A percentile compares a stretch with the other conserved stretches of the same genome.
Conservation (phyloP, 2,329 filamentous ascomycete genomes). For the Penicillium sp. region DNA sequence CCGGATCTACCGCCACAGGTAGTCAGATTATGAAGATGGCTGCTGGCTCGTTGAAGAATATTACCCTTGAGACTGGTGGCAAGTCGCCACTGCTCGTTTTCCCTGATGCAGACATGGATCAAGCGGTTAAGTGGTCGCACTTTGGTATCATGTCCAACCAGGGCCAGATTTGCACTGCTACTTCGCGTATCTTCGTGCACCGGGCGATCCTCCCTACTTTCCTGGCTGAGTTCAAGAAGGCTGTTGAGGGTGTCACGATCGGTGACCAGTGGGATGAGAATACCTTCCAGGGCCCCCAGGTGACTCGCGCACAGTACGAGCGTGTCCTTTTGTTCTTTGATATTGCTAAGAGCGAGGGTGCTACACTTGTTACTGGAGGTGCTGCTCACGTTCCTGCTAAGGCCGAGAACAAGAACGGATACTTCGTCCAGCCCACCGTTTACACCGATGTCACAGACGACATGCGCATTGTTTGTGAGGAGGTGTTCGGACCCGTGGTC, state of each 20-base stretch:
- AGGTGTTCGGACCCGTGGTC: constrained; percentile 48
- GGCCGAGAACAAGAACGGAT: constrained; percentile 37
- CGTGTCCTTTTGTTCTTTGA: constrained; percentile 46
- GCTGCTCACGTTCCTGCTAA: constrained; percentile 31
- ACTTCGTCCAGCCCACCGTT: constrained; percentile 43
- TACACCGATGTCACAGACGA: constrained; percentile 36
- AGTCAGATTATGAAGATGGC: constrained; percentile 76
- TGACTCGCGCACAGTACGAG: constrained; percentile 48
- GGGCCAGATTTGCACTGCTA: constrained; percentile 62
- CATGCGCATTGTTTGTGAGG: constrained; percentile 43
- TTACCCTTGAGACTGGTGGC: constrained; percentile 62
- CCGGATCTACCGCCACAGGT: constrained; percentile 71
- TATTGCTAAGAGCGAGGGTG: constrained; percentile 43
- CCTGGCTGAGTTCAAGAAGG: constrained; percentile 36
- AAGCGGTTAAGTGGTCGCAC: constrained; percentile 50
- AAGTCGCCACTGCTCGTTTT: constrained; percentile 61
- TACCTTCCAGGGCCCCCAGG: constrained; percentile 49
- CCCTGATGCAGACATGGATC: constrained; percentile 58
- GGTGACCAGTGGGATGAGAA: constrained; percentile 45
- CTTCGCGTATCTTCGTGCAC: constrained; percentile 59
- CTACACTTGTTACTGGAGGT: constrained; percentile 40
- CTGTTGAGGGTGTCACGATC: constrained; percentile 38
- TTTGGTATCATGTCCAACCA: constrained; percentile 60
- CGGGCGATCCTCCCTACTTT: constrained; percentile 51
- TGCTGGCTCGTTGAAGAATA: constrained; percentile 62